phyloP scores from a whole-genome alignment of 202 grass and related monocot genomes.

The Elaeis oleifera region DNA sequence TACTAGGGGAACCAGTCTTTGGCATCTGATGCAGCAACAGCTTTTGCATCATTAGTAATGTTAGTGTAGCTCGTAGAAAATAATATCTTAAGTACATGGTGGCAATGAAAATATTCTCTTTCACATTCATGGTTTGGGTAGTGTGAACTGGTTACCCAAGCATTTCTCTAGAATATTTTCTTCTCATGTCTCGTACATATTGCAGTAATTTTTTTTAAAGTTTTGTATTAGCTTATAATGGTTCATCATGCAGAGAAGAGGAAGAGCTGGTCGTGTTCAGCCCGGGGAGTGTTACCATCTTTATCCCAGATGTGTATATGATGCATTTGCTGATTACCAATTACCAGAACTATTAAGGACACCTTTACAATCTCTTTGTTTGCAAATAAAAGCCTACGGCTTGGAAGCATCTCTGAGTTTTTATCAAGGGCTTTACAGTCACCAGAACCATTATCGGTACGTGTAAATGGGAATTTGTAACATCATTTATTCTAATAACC shows the following conservation, averaged over 20 bases:
- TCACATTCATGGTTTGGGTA: too few relatives aligned
- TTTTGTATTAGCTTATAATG: slow-evolving; percentile 19
- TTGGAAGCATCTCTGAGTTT: slow-evolving; percentile 95
- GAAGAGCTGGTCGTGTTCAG: slow-evolving; percentile 98
- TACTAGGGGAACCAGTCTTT: too few relatives aligned
- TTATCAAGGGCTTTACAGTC: slow-evolving; percentile 97
- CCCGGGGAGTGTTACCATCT: slow-evolving; percentile 95
- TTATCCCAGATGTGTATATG: slow-evolving; percentile 85
- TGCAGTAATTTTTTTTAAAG: background rate
- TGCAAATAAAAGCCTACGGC: slow-evolving; percentile 96
- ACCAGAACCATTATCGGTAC: slow-evolving; percentile 89
- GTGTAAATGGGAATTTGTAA: slow-evolving; percentile 4
- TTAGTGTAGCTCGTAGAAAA: too few relatives aligned
- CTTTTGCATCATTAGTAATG: too few relatives aligned
- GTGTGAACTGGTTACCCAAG: too few relatives aligned
- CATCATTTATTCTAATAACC: too few relatives aligned
- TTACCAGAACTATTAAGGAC: slow-evolving; percentile 94
- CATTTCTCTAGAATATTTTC: too few relatives aligned
- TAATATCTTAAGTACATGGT: too few relatives aligned
- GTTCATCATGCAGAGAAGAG: slow-evolving; percentile 62
- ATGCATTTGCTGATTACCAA: slow-evolving; percentile 92
- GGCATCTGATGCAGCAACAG: too few relatives aligned
- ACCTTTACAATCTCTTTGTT: slow-evolving; percentile 90
- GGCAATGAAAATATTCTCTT: too few relatives aligned
- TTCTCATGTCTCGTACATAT: too few relatives aligned